Conservation (phyloP, 176 grass and related monocot species). For the Musa troglodytarum region DNA sequence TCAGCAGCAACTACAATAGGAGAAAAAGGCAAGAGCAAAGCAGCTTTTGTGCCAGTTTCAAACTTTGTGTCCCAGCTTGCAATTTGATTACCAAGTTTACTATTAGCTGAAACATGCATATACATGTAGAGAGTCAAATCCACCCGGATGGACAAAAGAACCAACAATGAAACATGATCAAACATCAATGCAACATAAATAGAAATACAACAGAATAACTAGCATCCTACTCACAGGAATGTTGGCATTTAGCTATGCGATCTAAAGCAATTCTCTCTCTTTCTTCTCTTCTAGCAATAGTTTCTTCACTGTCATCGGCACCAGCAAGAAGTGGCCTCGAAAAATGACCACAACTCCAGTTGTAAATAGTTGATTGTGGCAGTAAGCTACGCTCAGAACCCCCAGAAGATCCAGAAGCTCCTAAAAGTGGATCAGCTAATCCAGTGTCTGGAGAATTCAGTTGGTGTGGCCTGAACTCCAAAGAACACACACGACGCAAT, state of each 20-base stretch:
- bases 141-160: slow-evolving; percentile 13
- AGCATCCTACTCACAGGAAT: slow-evolving; percentile 58
- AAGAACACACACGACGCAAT: slow-evolving; percentile 80
- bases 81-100: slow-evolving; percentile 90
- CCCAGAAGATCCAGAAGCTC: slow-evolving; percentile 33
- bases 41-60: slow-evolving; percentile 68
- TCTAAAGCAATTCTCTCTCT: slow-evolving; percentile 61
- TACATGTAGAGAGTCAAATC: background rate
- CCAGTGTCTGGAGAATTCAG: slow-evolving; percentile 68
- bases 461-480: slow-evolving; percentile 75
- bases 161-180: slow-evolving; percentile 12
- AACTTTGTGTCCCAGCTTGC: slow-evolving; percentile 93
- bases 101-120: slow-evolving; percentile 39
- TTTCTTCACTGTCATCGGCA: slow-evolving; percentile 79
- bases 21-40: slow-evolving; percentile 76
- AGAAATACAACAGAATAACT: slow-evolving; percentile 17
- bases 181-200: slow-evolving; percentile 8
- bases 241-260: slow-evolving; percentile 75
- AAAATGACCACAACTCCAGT: slow-evolving; percentile 98
- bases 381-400: slow-evolving; percentile 43
- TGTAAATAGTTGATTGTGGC: slow-evolving; percentile 82
- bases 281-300: slow-evolving; percentile 71
- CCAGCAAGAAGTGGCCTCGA: slow-evolving; percentile 74
- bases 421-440: slow-evolving; percentile 68
- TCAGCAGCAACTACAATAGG: slow-evolving; percentile 81